Conservation (phyloP, 2,329 filamentous ascomycete species). For the Chalaropsis thielavioides region DNA sequence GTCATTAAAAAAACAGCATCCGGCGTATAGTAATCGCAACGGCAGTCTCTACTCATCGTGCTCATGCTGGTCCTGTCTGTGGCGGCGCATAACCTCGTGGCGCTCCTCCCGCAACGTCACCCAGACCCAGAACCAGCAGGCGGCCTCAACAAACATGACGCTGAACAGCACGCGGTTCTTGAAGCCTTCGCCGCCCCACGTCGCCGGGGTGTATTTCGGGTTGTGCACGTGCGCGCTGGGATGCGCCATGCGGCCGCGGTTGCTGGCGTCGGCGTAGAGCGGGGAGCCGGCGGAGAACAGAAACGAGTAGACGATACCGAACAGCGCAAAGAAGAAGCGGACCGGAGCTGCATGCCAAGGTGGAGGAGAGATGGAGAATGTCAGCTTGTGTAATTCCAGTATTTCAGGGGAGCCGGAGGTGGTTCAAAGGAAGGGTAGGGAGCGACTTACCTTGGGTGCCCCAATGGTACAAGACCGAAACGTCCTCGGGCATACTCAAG, state of each 20-base stretch:
- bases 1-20: neutral
- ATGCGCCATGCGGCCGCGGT: constrained; percentile 26
- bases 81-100: constrained; percentile 28
- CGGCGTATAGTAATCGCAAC: neutral
- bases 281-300: constrained; percentile 40
- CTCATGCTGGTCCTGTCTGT: constrained; percentile 12
- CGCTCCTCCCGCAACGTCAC: constrained; percentile 54
- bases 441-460: constrained; percentile 44
- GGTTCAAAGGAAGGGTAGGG: constrained; percentile 17
- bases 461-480: constrained; percentile 50
- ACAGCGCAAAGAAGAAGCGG: constrained; percentile 49
- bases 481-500: constrained; percentile 53
- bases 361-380: neutral
- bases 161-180: constrained; percentile 78
- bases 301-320: constrained; percentile 49
- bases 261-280: constrained; percentile 27
- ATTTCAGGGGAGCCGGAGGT: neutral
- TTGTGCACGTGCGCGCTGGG: constrained; percentile 25
- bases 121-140: constrained; percentile 79
- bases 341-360: constrained; percentile 37
- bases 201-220: constrained; percentile 26
- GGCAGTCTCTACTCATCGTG: constrained; percentile 10
- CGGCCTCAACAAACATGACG: constrained; percentile 69
- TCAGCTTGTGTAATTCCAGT: constrained; percentile 12
- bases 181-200: constrained; percentile 49